Conservation (phyloP, 331 rosid genomes). For the Malus hybrid region DNA sequence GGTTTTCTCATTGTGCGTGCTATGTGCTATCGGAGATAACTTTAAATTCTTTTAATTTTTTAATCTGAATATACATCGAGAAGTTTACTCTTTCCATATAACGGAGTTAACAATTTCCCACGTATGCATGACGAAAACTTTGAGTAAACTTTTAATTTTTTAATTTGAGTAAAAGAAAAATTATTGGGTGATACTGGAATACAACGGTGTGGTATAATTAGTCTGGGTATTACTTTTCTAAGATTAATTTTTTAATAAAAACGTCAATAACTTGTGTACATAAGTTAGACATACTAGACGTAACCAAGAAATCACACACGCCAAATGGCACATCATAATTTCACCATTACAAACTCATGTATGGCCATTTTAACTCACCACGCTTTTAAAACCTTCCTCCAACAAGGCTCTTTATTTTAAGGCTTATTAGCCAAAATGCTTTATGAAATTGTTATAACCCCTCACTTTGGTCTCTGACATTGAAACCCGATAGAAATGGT, state of each 20-base stretch:
- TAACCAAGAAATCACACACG: background rate
- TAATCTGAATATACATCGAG: background rate
- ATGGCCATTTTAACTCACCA: too few relatives aligned
- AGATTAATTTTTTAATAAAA: background rate
- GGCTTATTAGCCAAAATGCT: too few relatives aligned
- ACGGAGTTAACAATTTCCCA: background rate
- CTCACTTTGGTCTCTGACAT: too few relatives aligned
- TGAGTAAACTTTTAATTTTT: background rate
- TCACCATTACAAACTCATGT: too few relatives aligned
- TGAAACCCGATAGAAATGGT: too few relatives aligned
- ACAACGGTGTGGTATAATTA: background rate
- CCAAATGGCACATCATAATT: background rate
- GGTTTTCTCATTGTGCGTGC: background rate
- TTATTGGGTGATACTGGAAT: background rate
- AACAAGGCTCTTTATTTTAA: too few relatives aligned
- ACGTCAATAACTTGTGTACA: background rate
- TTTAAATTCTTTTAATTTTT: background rate
- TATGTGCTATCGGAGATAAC: background rate
- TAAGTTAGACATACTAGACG: background rate
- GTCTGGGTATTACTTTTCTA: background rate
- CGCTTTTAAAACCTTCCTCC: too few relatives aligned
- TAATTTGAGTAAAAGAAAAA: background rate
- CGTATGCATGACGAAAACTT: background rate
- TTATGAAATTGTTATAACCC: too few relatives aligned
- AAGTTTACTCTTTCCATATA: background rate